These are phyloP conservation scores for Entophlyctis helioformis DNA, from an alignment of 192 early-diverging fungal species.

Conservation along the genomic window DNA sequence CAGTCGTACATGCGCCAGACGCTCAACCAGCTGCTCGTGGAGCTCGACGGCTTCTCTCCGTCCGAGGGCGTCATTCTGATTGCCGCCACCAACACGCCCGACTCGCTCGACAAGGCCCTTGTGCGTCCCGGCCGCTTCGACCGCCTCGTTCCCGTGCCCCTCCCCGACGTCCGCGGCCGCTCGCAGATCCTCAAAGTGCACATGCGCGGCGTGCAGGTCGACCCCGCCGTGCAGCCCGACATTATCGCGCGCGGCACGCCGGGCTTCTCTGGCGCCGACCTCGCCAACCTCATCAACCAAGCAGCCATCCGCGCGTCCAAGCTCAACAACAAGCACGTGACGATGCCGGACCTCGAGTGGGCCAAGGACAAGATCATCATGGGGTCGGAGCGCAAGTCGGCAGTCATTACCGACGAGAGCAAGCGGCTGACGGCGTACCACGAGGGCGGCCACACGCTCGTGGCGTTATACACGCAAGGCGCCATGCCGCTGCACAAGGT, in stretches of 20 bases:
- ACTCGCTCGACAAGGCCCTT: slow-evolving; percentile 92
- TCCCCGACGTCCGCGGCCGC: slow-evolving; percentile 96
- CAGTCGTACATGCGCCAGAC: slow-evolving; percentile 97
- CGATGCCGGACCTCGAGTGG: slow-evolving; percentile 79
- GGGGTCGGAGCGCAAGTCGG: slow-evolving; percentile 90
- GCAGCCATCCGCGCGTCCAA: slow-evolving; percentile 92
- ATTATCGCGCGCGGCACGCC: slow-evolving; percentile 92
- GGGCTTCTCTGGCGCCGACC: slow-evolving; percentile 98
- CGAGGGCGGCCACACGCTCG: slow-evolving; percentile 95
- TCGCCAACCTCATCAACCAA: slow-evolving; percentile 95
- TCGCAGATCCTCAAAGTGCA: slow-evolving; percentile 87
- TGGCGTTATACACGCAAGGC: slow-evolving; percentile 88
- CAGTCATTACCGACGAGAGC: slow-evolving; percentile 77
- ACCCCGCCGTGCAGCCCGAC: slow-evolving; percentile 61
- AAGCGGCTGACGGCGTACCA: slow-evolving; percentile 93
- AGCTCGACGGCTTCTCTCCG: slow-evolving; percentile 95
- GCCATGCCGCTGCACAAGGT: slow-evolving; percentile 97
- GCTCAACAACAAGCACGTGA: slow-evolving; percentile 58
- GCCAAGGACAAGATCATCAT: slow-evolving; percentile 98
- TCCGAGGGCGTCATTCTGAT: slow-evolving; percentile 96
- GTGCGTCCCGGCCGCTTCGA: slow-evolving; percentile 97
- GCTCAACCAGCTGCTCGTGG: slow-evolving; percentile 96
- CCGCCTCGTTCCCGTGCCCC: slow-evolving; percentile 79
- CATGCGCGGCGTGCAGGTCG: slow-evolving; percentile 63
- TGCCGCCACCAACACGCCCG: slow-evolving; percentile 97